phyloP scores from a whole-genome alignment of 768 basidiomycete species.

The Boletus subparvulus region DNA sequence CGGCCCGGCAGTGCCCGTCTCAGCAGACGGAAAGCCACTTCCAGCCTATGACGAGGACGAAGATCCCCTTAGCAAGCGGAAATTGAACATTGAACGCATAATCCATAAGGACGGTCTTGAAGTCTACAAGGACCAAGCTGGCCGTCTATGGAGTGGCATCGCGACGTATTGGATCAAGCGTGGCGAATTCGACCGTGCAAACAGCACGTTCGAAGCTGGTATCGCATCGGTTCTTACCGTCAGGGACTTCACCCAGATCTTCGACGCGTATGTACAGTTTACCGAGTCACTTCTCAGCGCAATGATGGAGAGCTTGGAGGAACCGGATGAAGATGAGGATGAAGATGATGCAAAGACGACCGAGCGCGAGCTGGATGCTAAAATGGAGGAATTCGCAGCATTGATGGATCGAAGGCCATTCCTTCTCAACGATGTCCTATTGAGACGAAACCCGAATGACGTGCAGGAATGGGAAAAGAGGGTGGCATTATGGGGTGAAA shows the following conservation, averaged over 20 bases:
- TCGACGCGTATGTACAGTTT: slow-evolving; percentile 95
- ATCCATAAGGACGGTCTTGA: slow-evolving; percentile 82
- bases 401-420: slow-evolving; percentile 95
- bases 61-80: slow-evolving; percentile 67
- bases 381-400: slow-evolving; percentile 92
- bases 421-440: slow-evolving; percentile 91
- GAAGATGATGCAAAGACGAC: slow-evolving; percentile 75
- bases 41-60: slow-evolving; percentile 75
- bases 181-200: slow-evolving; percentile 90
- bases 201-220: slow-evolving; percentile 84
- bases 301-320: slow-evolving; percentile 81
- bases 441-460: slow-evolving; percentile 93
- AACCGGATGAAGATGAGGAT: slow-evolving; percentile 74
- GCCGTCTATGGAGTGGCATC: slow-evolving; percentile 91
- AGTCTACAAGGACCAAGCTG: slow-evolving; percentile 95
- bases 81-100: slow-evolving; percentile 84
- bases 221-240: slow-evolving; percentile 84
- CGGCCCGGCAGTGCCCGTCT: slow-evolving; percentile 58
- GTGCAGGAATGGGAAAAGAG: slow-evolving; percentile 99
- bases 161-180: slow-evolving; percentile 99
- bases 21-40: slow-evolving; percentile 49
- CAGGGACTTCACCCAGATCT: slow-evolving; percentile 96
- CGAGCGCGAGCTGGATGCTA: slow-evolving; percentile 78
- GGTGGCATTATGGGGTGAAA: slow-evolving; percentile 87
- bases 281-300: slow-evolving; percentile 86